Conservation (phyloP, 176 grass and related monocot genomes). For the Triticum aestivum region DNA sequence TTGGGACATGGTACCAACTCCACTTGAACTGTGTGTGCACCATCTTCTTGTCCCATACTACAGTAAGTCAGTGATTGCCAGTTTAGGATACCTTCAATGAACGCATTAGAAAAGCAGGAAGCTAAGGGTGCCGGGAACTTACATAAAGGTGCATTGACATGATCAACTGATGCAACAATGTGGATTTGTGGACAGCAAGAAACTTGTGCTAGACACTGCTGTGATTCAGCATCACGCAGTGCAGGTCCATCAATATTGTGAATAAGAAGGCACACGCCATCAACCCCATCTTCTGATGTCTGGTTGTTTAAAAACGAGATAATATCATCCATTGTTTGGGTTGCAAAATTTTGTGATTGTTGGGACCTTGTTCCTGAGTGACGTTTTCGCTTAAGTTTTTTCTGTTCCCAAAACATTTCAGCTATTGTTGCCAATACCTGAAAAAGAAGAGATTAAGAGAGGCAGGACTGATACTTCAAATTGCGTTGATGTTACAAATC, state of each 20-base stretch:
- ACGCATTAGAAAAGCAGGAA: conserved; percentile 4
- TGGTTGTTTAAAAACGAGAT: conserved; percentile 66
- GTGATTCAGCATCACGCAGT: conserved; percentile 75
- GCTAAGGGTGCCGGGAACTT: conserved; percentile 43
- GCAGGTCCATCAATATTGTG: conserved; percentile 94
- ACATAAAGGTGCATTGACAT: conserved; percentile 92
- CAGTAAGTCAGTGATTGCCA: conserved; percentile 26
- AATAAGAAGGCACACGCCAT: conserved; percentile 64
- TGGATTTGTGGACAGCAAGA: conserved; percentile 66
- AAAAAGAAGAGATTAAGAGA: conserved; percentile 37
- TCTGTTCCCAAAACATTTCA: conserved; percentile 75
- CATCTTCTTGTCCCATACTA: conserved; percentile 99
- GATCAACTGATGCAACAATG: conserved; percentile 78
- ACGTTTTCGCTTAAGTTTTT: conserved; percentile 50
- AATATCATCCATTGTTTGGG: conserved; percentile 74
- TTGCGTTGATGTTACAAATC: not conserved
- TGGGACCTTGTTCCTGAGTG: conserved; percentile 53
- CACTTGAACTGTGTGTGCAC: conserved; percentile 87
- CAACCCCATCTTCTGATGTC: conserved; percentile 40
- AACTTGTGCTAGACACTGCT: conserved; percentile 76
- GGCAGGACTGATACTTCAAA: not conserved
- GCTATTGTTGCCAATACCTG: conserved; percentile 71
- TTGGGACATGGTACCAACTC: conserved; percentile 87
- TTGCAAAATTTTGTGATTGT: conserved; percentile 44
- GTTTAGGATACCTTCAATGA: conserved; percentile 27